Evolutionary conservation across 306 rosid species (phyloP), one percentile per base, ranked within the genome.

Genomic region (Crotalaria pallida): DNA sequence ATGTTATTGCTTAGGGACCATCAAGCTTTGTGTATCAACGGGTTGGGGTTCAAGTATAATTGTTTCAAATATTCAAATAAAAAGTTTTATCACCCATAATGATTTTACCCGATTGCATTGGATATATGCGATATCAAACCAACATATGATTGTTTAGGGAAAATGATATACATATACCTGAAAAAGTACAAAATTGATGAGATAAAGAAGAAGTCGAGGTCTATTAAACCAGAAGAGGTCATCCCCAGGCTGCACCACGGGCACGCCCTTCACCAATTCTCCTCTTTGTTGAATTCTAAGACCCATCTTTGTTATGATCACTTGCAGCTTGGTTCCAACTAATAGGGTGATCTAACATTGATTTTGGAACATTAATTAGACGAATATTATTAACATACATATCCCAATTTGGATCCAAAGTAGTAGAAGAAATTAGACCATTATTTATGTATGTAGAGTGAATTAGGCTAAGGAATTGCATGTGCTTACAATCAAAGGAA

Each of bases 241-340:
- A 58, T 94, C 97, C 3, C 95, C 95, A 1, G 81, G 96, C 48
- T 91, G 85, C 4, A 94, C 99, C 75, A 88, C 87, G 0, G 92
- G 97, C 13, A 77, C 82, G 0, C 99, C 99, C 81, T 81, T 87
- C 15, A 94, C 86, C 1, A 94, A 90, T 47, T 80, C 94, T 80
- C 97, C 97, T 73, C 97, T 79, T 68, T 86, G 84, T 58, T 81
- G 76, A 16, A 90, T 87, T 60, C 86, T 75, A 4, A 87, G 79
- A 0, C 89, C 97, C 99, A 94, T 91, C 53, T 88, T 82, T 15
- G 97, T 91, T 75, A 94, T 87, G 12, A 94, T 88, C 68, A 88
- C 92, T 44, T 91, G 96, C 59, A 94, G 74, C 76, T 94, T 91
- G 4, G 92, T 91, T 31, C 99, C 99, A 26, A 94, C 97, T 65